Base-by-base conservation (phyloP, 495 filamentous ascomycete species). In the Xeromyces bisporus region DNA sequence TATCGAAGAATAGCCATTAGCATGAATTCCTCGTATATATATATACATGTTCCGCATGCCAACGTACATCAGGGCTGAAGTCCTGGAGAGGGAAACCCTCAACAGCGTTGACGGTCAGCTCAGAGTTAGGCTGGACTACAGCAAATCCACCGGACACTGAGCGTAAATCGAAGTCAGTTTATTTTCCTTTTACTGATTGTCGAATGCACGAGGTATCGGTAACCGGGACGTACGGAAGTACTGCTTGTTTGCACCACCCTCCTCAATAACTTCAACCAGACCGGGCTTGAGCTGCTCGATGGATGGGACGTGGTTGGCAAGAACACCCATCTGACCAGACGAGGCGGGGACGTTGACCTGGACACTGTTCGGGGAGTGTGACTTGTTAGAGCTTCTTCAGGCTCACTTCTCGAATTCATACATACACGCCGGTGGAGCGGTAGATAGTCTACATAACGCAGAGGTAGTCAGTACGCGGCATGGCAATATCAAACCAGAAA, bases 341-440 rank as follows among this genome's bases (percentile, higher is more conserved):
- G 92, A 89, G 52, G 89, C 87, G 54, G 91, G 77, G 47, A 99
- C 72, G 73, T 99, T 99, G 67, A 99, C 91, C 66, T 99, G 89
- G 48, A 94, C 77, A 52, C 72, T 94, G 60, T 38, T 61, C 11
- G 42, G 13, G 49, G n/a, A n/a, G n/a, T n/a, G n/a, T n/a, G n/a
- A n/a, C n/a, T n/a, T n/a, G n/a, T n/a, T n/a, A n/a, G n/a, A n/a
- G n/a, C n/a, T n/a, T n/a, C n/a, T n/a, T 21, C 20, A 21, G 9
- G 20, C 4, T 21, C 9, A 4, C 5, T 5, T 21, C 5, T 9
- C 20, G 20, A 21, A 27, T 12, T 11, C 18, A 14, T 33, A 64
- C 75, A 39, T 71, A 83, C 77, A 82, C 77, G 64, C 77, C 77
- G 42, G 69, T 62, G 18, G 74, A 74, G 47, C 73, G 72, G 66